Evolutionary conservation across 2,329 filamentous ascomycete genomes (phyloP), one percentile per base, ranked within the genome.

Genomic region (Colletotrichum cereale): DNA sequence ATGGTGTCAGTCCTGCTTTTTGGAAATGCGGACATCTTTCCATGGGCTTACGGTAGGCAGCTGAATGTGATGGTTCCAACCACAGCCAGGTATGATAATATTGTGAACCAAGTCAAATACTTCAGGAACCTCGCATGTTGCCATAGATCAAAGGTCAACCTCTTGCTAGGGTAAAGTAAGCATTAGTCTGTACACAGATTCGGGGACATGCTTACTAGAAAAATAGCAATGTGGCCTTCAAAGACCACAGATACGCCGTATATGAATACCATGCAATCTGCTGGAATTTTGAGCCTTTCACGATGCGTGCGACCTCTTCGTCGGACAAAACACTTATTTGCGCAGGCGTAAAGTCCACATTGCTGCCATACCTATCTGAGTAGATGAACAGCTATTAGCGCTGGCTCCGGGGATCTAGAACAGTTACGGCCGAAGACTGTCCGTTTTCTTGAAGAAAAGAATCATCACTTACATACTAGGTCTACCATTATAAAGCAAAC

Each of bases 181-280:
- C 11, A 31, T 47, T 21, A 34, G 1, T 18, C 2, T 14, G 3
- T 16, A n/a, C 5, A 7, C 47, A 2, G 3, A 29, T 5, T 5
- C 5, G 31, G 21, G 11, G 1, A 1, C 24, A 24, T 36, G 8
- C 52, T 57, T 40, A 66, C 67, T 70, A 79, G 68, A 80, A 80
- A 6, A 74, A 78, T 4, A 80, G 40, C 74, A 80, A 73, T 0
- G 75, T 78, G 5, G 76, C 78, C 47, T 80, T 80, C 3, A 80
- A 72, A 5, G 71, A 79, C 80, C 80, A 84, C 10, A 83, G 77
- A 0, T 83, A 77, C 0, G 78, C 76, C 0, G 80, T 80, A 50
- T 83, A 83, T 8, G 77, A 76, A 36, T 82, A 84, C 83, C 82
- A 84, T 0, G 82, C 82, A 0, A 78, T 67, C 14, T 84, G 74